phyloP scores from a whole-genome alignment of 1,139 yeast species.

The Debaryomyces psychrophilus region DNA sequence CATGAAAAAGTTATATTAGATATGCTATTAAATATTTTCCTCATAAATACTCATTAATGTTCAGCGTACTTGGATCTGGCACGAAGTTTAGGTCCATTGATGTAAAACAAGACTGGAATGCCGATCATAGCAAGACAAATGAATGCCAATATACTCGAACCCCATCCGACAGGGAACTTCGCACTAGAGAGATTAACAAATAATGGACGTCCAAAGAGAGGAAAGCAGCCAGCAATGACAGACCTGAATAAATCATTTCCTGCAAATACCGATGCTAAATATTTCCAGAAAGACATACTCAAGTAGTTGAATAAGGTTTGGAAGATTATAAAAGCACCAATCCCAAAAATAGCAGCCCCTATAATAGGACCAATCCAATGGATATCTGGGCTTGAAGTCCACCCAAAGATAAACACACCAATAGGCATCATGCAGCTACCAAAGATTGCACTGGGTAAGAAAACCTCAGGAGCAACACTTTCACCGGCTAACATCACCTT shows the following conservation, averaged over 20 bases:
- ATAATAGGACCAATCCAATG: conserved; percentile 50
- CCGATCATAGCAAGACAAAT: conserved; percentile 60
- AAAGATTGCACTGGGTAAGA: conserved; percentile 44
- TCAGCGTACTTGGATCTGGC: neutral
- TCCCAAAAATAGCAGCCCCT: conserved; percentile 43
- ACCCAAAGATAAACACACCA: conserved; percentile 52
- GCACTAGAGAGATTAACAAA: conserved; percentile 39
- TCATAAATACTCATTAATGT: too few relatives aligned
- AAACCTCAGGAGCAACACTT: conserved; percentile 40
- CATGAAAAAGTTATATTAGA: too few relatives aligned
- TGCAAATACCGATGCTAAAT: conserved; percentile 37
- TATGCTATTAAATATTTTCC: too few relatives aligned
- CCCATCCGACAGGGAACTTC: conserved; percentile 63
- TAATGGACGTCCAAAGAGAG: conserved; percentile 45
- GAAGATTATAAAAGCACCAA: conserved; percentile 43
- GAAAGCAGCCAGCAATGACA: conserved; percentile 35
- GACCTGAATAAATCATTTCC: conserved; percentile 33
- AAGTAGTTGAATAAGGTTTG: conserved; percentile 41
- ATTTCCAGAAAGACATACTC: conserved; percentile 31
- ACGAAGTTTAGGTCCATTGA: conserved; percentile 21
- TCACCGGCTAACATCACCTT: conserved; percentile 22
- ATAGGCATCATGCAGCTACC: conserved; percentile 47
- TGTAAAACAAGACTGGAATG: conserved; percentile 56
- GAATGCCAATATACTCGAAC: conserved; percentile 58
- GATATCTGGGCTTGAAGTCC: conserved; percentile 45